Base-by-base conservation (phyloP, 2,329 filamentous ascomycete genomes). In the Talaromyces sp. region DNA sequence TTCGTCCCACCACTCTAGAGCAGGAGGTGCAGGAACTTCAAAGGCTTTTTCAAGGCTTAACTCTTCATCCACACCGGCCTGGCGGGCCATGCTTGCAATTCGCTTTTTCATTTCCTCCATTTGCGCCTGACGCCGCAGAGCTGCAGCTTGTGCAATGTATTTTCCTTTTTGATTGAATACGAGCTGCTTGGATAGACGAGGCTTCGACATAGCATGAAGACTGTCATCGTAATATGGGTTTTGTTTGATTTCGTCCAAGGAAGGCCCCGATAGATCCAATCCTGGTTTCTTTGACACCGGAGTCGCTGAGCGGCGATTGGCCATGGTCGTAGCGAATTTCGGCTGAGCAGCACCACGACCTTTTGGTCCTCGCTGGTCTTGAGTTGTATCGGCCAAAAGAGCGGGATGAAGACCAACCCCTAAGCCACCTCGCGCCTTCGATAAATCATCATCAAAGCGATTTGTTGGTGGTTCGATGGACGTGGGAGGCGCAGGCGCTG, bases 1-100 rank as follows among this genome's bases (percentile, higher is more conserved):
- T 75, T 97, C 92, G 66, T 99, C 94, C 90, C 93, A 97, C 94
- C 94, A 99, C 73, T 99, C 94, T 41, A 97, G 82, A 7, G 88
- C 88, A 3, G 94, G 94, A 9, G 94, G 94, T 33, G 82, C 81
- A 62, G 93, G 87, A 5, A 97, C 84, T 3, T 94, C 75, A 70
- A 93, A 97, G 33, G 91, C 89, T 72, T 93, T 96, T 72, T 99
- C 93, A 51, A 89, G 85, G 61, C 95, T 88, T 31, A 90, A 75
- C 64, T 93, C 93, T 70, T 97, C 93, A 67, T 97, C 93, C 62
- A 97, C 89, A 48, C 91, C 92, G n/a, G 89, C 91, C 71, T 91
- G 93, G 60, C 92, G 84, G 10, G 91, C 89, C 65, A 91, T 87
- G 64, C 88, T 89, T 1, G 93, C 93, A 64, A 99, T 95, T 57